Evolutionary conservation across 176 grass and related monocot species (phyloP).

Genomic region (Stipa capillata): DNA sequence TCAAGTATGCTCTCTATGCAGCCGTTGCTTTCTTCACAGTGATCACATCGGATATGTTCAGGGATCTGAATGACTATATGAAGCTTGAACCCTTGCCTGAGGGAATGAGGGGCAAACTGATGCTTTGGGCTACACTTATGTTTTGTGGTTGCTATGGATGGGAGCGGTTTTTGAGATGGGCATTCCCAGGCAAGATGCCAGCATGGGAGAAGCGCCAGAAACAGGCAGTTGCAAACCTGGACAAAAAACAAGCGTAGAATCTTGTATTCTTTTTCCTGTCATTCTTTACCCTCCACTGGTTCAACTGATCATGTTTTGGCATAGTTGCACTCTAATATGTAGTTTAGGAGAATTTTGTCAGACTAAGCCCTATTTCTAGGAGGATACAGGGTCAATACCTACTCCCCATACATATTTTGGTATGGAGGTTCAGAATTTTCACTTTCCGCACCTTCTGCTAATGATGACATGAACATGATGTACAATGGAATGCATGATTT

Average conservation of each 20-base stretch:
- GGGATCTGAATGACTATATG: slow-evolving; percentile 86
- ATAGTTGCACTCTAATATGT: slow-evolving; percentile 33
- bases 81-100: slow-evolving; percentile 73
- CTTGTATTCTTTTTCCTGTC: background rate
- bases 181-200: slow-evolving; percentile 84
- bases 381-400: slow-evolving; percentile 9
- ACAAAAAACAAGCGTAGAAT: slow-evolving; percentile 67
- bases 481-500: background rate
- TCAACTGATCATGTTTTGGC: slow-evolving; percentile 21
- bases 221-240: slow-evolving; percentile 46
- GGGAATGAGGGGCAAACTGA: slow-evolving; percentile 77
- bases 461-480: slow-evolving; percentile 3
- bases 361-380: slow-evolving; percentile 16
- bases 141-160: slow-evolving; percentile 88
- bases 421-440: background rate
- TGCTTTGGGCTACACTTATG: slow-evolving; percentile 88
- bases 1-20: slow-evolving; percentile 74
- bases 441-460: slow-evolving; percentile 14
- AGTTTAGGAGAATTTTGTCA: slow-evolving; percentile 49
- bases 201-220: slow-evolving; percentile 81
- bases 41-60: slow-evolving; percentile 91
- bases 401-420: background rate
- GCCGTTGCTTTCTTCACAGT: slow-evolving; percentile 90
- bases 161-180: slow-evolving; percentile 82
- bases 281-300: slow-evolving; percentile 15